Evolutionary conservation across 2,329 filamentous ascomycete species (phyloP).

Genomic region (Apiospora saccharicola): DNA sequence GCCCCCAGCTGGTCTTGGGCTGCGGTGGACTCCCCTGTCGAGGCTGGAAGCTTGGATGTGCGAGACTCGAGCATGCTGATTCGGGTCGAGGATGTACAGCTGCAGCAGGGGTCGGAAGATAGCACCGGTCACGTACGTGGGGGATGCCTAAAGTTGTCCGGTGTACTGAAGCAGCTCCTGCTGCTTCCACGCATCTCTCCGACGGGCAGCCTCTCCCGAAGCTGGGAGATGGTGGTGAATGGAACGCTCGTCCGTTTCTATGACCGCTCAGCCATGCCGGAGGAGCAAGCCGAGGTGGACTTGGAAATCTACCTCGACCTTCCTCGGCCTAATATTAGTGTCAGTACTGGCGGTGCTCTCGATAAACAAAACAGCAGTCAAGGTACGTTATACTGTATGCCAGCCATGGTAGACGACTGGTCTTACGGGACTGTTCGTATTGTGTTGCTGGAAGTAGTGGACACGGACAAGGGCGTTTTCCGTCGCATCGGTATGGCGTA

Average conservation of each 20-base stretch:
- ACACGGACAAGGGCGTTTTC: not conserved
- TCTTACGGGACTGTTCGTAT: not conserved
- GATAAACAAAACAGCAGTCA: not conserved
- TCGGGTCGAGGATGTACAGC: not conserved
- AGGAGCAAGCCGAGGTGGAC: not conserved
- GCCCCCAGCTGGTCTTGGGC: not conserved
- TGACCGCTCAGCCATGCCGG: not conserved
- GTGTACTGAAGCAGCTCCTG: not conserved
- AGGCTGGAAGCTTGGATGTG: not conserved
- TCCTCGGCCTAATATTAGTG: not conserved
- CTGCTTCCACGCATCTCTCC: not conserved
- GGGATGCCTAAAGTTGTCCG: not conserved
- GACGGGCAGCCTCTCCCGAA: no score
- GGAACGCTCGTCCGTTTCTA: not conserved
- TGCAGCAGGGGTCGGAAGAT: not conserved
- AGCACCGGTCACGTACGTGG: not conserved
- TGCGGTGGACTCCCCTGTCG: not conserved
- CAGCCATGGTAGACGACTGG: not conserved
- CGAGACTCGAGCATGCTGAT: not conserved
- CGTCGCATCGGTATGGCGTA: not conserved
- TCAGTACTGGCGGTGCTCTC: not conserved
- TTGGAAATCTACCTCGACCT: not conserved
- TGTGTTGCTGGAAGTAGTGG: not conserved
- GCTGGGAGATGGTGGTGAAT: not conserved
- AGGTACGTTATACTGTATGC: not conserved